These are phyloP conservation scores for Paramyrothecium roridum DNA, from an alignment of 2,329 filamentous ascomycete genomes.

Conservation along the genomic window DNA sequence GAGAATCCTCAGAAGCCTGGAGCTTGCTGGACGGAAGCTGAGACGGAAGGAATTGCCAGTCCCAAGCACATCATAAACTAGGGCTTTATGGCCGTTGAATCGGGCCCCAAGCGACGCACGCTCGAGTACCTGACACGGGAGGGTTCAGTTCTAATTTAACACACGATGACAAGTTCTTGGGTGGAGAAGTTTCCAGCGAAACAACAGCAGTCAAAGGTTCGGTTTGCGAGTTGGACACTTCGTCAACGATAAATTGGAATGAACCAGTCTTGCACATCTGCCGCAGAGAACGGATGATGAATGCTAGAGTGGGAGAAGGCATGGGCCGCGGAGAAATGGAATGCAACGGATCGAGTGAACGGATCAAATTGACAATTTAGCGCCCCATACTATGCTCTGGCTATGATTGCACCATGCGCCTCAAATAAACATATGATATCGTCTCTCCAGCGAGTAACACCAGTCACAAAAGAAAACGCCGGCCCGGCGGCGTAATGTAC, in stretches of 20 bases:
- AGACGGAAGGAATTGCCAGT: slow-evolving; percentile 24
- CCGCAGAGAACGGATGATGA: too few relatives aligned
- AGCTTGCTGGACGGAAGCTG: slow-evolving; percentile 15
- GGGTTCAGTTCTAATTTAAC: too few relatives aligned
- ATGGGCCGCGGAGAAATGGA: too few relatives aligned
- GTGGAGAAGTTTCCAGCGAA: too few relatives aligned
- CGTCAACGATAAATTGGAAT: too few relatives aligned
- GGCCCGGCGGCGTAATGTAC: not conserved
- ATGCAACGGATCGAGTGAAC: not conserved
- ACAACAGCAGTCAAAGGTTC: too few relatives aligned
- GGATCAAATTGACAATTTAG: not conserved
- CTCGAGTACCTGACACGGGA: too few relatives aligned
- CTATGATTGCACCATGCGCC: not conserved
- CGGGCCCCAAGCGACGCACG: too few relatives aligned
- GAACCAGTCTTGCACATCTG: too few relatives aligned
- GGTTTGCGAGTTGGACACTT: too few relatives aligned
- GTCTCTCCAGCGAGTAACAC: not conserved
- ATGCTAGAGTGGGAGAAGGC: too few relatives aligned
- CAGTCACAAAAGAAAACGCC: not conserved
- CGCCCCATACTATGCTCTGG: not conserved
- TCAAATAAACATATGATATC: not conserved
- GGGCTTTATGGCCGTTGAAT: not conserved
- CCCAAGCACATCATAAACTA: slow-evolving; percentile 7
- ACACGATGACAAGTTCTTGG: too few relatives aligned
- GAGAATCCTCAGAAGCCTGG: slow-evolving; percentile 19